phyloP scores from a whole-genome alignment of 2,329 filamentous ascomycete genomes.

The Penicillium occitanis region DNA sequence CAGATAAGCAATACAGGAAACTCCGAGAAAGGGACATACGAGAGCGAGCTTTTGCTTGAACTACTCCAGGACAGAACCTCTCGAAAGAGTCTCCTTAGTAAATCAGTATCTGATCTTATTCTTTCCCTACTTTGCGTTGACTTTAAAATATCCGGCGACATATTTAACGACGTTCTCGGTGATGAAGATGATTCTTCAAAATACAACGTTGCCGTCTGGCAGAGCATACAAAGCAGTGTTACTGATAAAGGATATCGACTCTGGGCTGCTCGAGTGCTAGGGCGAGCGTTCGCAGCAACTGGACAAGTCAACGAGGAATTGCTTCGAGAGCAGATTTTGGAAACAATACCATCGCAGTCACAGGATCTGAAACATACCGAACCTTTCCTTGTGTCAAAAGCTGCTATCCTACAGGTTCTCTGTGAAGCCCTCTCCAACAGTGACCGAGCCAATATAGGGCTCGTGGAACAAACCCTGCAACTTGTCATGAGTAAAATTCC shows the following conservation, averaged over 20 bases:
- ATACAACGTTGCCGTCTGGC: slow-evolving; percentile 70
- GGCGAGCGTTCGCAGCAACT: slow-evolving; percentile 76
- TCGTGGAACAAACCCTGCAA: slow-evolving; percentile 48
- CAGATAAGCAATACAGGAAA: slow-evolving; percentile 68
- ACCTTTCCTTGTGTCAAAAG: slow-evolving; percentile 53
- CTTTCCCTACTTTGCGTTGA: slow-evolving; percentile 64
- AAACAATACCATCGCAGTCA: slow-evolving; percentile 3
- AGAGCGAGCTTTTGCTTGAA: slow-evolving; percentile 75
- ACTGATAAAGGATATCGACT: slow-evolving; percentile 69
- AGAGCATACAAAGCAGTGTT: slow-evolving; percentile 66
- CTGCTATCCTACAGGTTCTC: slow-evolving; percentile 62
- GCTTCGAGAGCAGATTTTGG: slow-evolving; percentile 43
- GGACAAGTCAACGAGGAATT: slow-evolving; percentile 59
- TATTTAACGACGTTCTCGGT: slow-evolving; percentile 66
- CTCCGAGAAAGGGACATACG: slow-evolving; percentile 66
- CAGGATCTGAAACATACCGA: slow-evolving; percentile 9
- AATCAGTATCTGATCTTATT: slow-evolving; percentile 55
- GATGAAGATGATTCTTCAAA: slow-evolving; percentile 63
- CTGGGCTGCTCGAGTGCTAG: slow-evolving; percentile 84
- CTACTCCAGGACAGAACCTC: slow-evolving; percentile 72
- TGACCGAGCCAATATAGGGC: slow-evolving; percentile 48
- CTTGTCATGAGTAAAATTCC: slow-evolving; percentile 41
- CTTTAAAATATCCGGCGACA: slow-evolving; percentile 63
- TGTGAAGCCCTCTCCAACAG: slow-evolving; percentile 61
- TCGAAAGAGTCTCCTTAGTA: slow-evolving; percentile 66